Percentiles rank a stretch among this genome's conserved stretches.
phyloP scores from a whole-genome alignment of 1,284 basidiomycete species.

The Fomes fomentarius region DNA sequence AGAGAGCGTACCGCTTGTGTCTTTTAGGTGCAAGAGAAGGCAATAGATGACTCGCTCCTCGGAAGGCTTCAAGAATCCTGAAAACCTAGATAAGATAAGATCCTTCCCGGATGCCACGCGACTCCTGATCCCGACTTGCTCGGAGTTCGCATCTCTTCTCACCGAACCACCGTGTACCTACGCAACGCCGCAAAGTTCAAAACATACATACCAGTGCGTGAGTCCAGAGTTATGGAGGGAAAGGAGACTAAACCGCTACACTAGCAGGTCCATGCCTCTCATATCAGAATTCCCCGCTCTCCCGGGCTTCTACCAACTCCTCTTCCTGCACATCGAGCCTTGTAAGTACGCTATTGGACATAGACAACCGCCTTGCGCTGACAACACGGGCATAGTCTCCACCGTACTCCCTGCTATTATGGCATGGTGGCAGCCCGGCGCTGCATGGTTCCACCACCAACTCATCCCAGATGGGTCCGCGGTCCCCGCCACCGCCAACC shows the following conservation, averaged over 20 bases:
- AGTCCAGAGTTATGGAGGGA: no score
- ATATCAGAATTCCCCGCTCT: conserved; percentile 60
- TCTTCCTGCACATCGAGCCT: conserved; percentile 75
- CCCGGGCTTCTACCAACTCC: conserved; percentile 65
- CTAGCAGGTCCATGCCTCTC: no score
- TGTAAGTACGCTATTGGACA: conserved; percentile 36
- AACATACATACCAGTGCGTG: no score
- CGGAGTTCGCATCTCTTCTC: neutral
- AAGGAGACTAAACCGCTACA: no score
- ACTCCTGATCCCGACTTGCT: neutral
- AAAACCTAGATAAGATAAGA: conserved; percentile 5
- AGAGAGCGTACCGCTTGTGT: neutral
- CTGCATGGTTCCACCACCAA: conserved; percentile 72
- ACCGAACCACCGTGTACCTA: no score
- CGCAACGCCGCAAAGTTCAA: no score
- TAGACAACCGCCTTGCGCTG: neutral
- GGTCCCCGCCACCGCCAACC: conserved; percentile 42
- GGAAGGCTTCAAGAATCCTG: no score
- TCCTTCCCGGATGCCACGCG: no score
- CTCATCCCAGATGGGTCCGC: conserved; percentile 56
- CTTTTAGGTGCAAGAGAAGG: neutral
- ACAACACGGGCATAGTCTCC: conserved; percentile 43
- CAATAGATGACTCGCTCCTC: neutral
- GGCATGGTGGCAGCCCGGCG: conserved; percentile 64
- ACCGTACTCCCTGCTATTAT: conserved; percentile 62